Percentiles rank a stretch among this genome's conserved stretches.
Evolutionary conservation across 2,329 filamentous ascomycete genomes (phyloP).

Genomic region (Lasiodiplodia hormozganensis): DNA sequence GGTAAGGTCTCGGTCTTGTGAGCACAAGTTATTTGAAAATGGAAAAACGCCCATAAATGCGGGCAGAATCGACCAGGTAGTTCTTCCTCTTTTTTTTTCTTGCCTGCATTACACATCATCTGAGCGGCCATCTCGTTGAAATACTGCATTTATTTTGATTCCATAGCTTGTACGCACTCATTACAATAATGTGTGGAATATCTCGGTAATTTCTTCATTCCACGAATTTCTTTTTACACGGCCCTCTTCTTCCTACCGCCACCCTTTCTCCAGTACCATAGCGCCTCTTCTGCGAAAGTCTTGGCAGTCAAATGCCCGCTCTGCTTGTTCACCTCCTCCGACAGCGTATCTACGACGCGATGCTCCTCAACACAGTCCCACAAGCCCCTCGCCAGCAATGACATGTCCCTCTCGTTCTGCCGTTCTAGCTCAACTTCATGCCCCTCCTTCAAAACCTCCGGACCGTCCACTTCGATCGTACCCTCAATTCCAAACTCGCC

Average conservation of each 20-base stretch:
- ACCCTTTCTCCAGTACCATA: slow-evolving; percentile 86
- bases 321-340: slow-evolving; percentile 73
- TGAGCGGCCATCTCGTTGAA: background rate
- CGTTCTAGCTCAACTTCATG: slow-evolving; percentile 53
- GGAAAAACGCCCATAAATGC: background rate
- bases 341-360: slow-evolving; percentile 76
- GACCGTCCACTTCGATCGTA: slow-evolving; percentile 49
- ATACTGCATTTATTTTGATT: background rate
- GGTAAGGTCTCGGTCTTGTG: background rate
- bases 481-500: slow-evolving; percentile 70
- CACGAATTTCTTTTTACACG: slow-evolving; percentile 35
- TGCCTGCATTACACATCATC: background rate
- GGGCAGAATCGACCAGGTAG: slow-evolving; percentile 13
- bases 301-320: slow-evolving; percentile 79
- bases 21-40: background rate
- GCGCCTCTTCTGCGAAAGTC: slow-evolving; percentile 84
- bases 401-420: slow-evolving; percentile 51
- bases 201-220: background rate
- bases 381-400: slow-evolving; percentile 71
- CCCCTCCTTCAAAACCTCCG: slow-evolving; percentile 50
- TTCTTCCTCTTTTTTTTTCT: background rate
- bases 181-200: background rate
- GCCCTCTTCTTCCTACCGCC: slow-evolving; percentile 66
- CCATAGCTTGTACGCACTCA: background rate
- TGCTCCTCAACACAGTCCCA: slow-evolving; percentile 82